Conservation (phyloP, 2,329 filamentous ascomycete genomes). For the Aspergillus sp. region DNA sequence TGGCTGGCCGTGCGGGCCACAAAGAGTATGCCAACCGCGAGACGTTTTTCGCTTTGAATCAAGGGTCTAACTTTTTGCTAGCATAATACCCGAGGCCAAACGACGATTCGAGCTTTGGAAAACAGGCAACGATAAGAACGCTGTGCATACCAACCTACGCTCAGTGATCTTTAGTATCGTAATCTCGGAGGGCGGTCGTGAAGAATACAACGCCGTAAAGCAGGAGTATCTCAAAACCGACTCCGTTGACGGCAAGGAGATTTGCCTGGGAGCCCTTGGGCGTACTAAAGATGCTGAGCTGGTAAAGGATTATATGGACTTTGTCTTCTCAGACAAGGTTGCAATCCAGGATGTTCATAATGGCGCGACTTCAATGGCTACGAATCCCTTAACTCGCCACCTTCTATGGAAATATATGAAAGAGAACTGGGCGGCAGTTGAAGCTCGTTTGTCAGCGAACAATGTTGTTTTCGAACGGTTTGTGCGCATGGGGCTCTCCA, state of each 20-base stretch:
- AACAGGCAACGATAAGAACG: conserved; percentile 62
- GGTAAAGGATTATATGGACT: conserved; percentile 66
- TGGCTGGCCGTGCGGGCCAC: conserved; percentile 76
- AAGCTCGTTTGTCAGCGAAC: conserved; percentile 73
- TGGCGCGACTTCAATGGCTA: conserved; percentile 70
- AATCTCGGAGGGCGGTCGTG: conserved; percentile 69
- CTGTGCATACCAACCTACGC: conserved; percentile 80
- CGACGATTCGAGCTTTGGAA: conserved; percentile 80
- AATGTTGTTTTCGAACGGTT: conserved; percentile 89
- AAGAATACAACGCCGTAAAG: conserved; percentile 74
- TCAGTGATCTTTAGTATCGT: conserved; percentile 77
- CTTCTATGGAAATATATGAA: conserved; percentile 85
- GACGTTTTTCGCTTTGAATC: background rate
- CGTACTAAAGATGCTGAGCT: conserved; percentile 69
- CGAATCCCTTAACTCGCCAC: conserved; percentile 71
- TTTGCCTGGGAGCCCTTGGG: conserved; percentile 75
- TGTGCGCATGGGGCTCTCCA: conserved; percentile 73
- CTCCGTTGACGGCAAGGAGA: conserved; percentile 88
- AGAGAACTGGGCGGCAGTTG: conserved; percentile 74
- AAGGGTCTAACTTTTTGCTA: conserved; percentile 33
- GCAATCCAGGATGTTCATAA: conserved; percentile 85
- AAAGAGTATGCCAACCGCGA: conserved; percentile 58
- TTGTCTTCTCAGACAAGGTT: conserved; percentile 82
- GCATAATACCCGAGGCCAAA: conserved; percentile 71
- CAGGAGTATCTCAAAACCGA: conserved; percentile 81